These are phyloP conservation scores for Stephanodiscus minutulus DNA, from an alignment of 108 stramenopile genomes.

Conservation along the genomic window DNA sequence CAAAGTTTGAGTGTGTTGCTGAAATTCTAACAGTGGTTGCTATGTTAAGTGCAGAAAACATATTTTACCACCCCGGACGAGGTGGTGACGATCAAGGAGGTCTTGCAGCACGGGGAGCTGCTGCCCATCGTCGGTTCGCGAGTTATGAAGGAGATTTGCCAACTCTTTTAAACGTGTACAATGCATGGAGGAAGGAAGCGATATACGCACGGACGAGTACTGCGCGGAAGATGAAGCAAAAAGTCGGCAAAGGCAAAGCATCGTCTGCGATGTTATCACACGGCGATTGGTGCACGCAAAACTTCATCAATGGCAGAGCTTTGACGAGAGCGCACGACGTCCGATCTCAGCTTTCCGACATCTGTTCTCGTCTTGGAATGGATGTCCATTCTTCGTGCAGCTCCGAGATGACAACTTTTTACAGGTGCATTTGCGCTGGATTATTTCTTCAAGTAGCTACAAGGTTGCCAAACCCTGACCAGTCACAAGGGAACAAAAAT, in stretches of 20 bases:
- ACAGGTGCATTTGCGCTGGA: conserved; percentile 91
- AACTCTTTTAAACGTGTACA: conserved; percentile 90
- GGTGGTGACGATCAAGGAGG: conserved; percentile 74
- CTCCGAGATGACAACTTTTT: conserved; percentile 60
- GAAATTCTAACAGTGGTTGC: conserved; percentile 94
- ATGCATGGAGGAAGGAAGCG: conserved; percentile 86
- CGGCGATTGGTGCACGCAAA: conserved; percentile 84
- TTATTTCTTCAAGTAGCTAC: conserved; percentile 88
- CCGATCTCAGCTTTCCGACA: conserved; percentile 62
- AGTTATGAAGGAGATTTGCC: conserved; percentile 95
- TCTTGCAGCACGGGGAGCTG: conserved; percentile 70
- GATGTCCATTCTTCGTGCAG: conserved; percentile 62
- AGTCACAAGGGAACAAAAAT: conserved; percentile 61
- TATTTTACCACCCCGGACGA: conserved; percentile 93
- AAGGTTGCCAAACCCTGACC: conserved; percentile 58
- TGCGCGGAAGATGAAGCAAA: conserved; percentile 33
- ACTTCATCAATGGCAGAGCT: conserved; percentile 78
- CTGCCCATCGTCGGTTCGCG: conserved; percentile 74
- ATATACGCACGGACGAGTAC: conserved; percentile 49
- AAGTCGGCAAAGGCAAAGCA: conserved; percentile 53
- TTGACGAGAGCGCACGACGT: conserved; percentile 74
- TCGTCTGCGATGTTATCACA: conserved; percentile 54
- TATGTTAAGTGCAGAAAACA: conserved; percentile 94
- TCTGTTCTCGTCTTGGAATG: conserved; percentile 67
- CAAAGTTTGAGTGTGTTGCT: conserved; percentile 75